A percentile compares a stretch with the other conserved stretches of the same genome.
Evolutionary conservation across 352 stramenopile species (phyloP).

Genomic region (Bremia lactucae): DNA sequence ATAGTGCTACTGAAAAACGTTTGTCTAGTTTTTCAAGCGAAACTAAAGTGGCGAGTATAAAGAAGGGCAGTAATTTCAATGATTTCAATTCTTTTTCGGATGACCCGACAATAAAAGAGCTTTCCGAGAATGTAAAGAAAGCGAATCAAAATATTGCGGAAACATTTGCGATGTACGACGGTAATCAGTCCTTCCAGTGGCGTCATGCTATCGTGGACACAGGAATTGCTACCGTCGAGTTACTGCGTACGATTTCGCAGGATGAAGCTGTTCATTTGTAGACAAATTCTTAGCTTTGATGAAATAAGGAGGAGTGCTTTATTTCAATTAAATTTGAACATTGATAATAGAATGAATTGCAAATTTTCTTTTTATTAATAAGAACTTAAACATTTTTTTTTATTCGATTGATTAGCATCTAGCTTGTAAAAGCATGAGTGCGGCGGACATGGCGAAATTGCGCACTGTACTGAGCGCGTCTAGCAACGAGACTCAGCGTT

Average conservation of each 20-base stretch:
- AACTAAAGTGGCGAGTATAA: background rate
- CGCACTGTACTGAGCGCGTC: constrained; percentile 25
- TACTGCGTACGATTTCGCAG: constrained; percentile 8
- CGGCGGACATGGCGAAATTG: constrained; percentile 26
- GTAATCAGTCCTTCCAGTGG: constrained; percentile 6
- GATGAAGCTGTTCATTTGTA: too few species aligned
- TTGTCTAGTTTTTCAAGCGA: constrained; percentile 7
- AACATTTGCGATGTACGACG: constrained; percentile 5
- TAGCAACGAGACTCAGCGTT: constrained; percentile 41
- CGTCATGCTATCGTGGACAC: constrained; percentile 6
- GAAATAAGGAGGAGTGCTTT: too few species aligned
- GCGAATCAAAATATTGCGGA: constrained; percentile 4
- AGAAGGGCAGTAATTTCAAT: background rate
- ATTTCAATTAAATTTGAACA: too few species aligned
- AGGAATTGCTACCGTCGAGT: constrained; percentile 1
- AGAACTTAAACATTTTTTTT: background rate
- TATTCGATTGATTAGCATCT: background rate
- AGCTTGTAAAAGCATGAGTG: too few species aligned
- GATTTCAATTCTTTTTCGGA: background rate
- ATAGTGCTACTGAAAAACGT: constrained; percentile 26
- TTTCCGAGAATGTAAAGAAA: constrained; percentile 5
- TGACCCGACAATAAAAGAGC: background rate
- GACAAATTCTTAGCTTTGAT: too few species aligned
- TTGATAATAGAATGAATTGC: too few species aligned
- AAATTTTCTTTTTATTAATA: too few species aligned